Conservation (phyloP, 106 monocot genomes). For the Acorus gramineus region DNA sequence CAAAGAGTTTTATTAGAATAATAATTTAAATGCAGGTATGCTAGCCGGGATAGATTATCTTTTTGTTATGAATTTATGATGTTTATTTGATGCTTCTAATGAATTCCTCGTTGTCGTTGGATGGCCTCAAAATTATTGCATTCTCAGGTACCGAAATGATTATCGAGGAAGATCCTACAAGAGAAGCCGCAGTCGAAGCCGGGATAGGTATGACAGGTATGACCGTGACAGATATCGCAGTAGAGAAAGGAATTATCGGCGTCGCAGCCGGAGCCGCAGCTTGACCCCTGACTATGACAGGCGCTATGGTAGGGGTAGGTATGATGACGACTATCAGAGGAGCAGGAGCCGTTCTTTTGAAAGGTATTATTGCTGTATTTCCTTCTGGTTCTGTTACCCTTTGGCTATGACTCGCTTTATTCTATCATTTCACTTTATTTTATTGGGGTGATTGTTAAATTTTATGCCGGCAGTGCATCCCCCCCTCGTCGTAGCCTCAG, state of each 20-base stretch:
- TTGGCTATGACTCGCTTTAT: not conserved
- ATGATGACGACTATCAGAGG: conserved; percentile 7
- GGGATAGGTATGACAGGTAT: conserved; percentile 2
- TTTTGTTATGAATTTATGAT: not conserved
- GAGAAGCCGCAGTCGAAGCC: conserved; percentile 22
- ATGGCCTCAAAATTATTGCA: not conserved
- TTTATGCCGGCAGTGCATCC: conserved; percentile 12
- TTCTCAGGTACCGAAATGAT: conserved; percentile 15
- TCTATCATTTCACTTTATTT: not conserved
- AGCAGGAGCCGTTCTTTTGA: conserved; percentile 19
- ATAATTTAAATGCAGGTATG: no score
- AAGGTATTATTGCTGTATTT: conserved; percentile 6
- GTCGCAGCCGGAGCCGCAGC: conserved; percentile 26
- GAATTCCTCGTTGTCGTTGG: not conserved
- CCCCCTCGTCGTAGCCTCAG: conserved; percentile 16
- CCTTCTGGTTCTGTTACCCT: not conserved
- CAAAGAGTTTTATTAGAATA: no score
- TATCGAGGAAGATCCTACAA: conserved; percentile 13
- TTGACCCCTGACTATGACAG: conserved; percentile 12
- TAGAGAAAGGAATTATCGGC: conserved; percentile 13
- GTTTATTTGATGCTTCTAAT: not conserved
- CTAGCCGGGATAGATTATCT: no score
- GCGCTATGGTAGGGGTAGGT: conserved; percentile 15
- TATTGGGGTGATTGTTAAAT: not conserved
- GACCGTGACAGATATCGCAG: conserved; percentile 16